Percentiles rank a stretch among this genome's conserved stretches.
phyloP scores from a whole-genome alignment of 2,329 filamentous ascomycete genomes.

The Berkeleyomyces rouxiae region DNA sequence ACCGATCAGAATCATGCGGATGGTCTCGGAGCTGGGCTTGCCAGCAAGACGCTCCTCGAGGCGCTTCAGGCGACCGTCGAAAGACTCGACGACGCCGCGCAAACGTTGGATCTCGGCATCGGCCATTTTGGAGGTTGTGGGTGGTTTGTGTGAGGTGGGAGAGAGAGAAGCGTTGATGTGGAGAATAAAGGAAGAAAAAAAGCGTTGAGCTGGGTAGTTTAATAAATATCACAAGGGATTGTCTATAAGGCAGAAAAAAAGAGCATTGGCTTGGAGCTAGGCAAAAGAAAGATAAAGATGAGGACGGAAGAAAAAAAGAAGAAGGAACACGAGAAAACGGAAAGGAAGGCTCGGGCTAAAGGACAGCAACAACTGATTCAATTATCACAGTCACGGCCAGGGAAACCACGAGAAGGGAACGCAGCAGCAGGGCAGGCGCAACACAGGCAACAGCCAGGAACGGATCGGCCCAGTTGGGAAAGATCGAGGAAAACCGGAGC shows the following conservation, averaged over 20 bases:
- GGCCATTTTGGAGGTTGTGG: constrained; percentile 49
- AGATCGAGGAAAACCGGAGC: constrained; percentile 4
- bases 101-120: constrained; percentile 73
- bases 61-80: constrained; percentile 73
- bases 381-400: neutral
- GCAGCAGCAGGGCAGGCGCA: neutral
- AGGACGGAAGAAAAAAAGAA: constrained; percentile 1
- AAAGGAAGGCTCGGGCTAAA: neutral
- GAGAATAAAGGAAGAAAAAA: constrained; percentile 2
- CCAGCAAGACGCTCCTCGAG: constrained; percentile 60
- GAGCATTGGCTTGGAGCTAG: neutral
- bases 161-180: constrained; percentile 4
- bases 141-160: constrained; percentile 15
- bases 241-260: neutral
- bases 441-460: neutral
- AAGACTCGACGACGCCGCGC: constrained; percentile 64
- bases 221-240: constrained; percentile 3
- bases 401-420: neutral
- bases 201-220: neutral
- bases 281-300: constrained; percentile 13
- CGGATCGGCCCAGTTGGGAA: neutral
- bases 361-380: neutral
- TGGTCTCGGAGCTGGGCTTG: constrained; percentile 40
- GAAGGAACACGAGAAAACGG: neutral
- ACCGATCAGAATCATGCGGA: constrained; percentile 96